Conservation (phyloP, 2,329 filamentous ascomycete genomes). For the Ceratocystis destructans region DNA sequence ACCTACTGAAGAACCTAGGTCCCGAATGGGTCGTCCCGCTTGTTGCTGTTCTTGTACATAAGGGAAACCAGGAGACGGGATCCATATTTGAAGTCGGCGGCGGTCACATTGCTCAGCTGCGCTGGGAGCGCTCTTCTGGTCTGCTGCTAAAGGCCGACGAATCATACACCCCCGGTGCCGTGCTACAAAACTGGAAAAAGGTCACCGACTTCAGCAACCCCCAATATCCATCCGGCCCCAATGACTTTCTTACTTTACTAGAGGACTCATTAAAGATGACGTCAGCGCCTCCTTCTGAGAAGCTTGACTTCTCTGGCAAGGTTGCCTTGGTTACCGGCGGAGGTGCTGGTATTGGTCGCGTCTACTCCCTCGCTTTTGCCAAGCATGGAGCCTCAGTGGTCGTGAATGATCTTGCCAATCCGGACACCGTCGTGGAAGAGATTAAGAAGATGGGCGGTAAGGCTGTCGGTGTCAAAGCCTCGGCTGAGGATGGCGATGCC, state of each 20-base stretch:
- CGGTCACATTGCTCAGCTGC: constrained; percentile 80
- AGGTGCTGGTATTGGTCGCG: constrained; percentile 79
- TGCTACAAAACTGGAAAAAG: constrained; percentile 80
- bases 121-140: constrained; percentile 88
- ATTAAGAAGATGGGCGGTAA: constrained; percentile 82
- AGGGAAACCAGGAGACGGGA: constrained; percentile 76
- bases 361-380: constrained; percentile 77
- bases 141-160: constrained; percentile 80
- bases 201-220: constrained; percentile 75
- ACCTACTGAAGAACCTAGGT: constrained; percentile 70
- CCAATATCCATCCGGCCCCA: constrained; percentile 69
- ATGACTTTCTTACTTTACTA: constrained; percentile 75
- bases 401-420: constrained; percentile 90
- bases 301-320: constrained; percentile 68
- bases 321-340: constrained; percentile 80
- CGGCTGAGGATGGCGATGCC: constrained; percentile 78
- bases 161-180: constrained; percentile 72
- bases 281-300: constrained; percentile 56
- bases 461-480: constrained; percentile 85
- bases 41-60: constrained; percentile 77
- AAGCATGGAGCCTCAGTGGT: constrained; percentile 75
- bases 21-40: constrained; percentile 93
- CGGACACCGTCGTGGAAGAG: constrained; percentile 79
- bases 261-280: constrained; percentile 70
- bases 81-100: constrained; percentile 88